phyloP scores from a whole-genome alignment of 805 yeast species.

The Saccharomycopsis synnaedendra region DNA sequence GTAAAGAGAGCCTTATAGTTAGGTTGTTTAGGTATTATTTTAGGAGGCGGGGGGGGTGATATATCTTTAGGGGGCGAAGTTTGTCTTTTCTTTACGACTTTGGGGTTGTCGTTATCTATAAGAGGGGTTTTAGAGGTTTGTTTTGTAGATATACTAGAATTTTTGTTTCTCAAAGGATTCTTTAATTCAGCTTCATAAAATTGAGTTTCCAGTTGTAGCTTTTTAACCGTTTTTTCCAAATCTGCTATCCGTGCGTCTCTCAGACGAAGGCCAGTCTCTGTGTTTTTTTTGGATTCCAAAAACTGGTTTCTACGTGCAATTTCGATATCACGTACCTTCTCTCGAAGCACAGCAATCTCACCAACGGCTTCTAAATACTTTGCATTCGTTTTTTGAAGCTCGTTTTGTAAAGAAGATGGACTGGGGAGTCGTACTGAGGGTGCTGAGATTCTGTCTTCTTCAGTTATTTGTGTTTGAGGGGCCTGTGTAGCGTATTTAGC shows the following conservation, averaged over 20 bases:
- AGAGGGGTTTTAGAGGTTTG: neutral
- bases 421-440: neutral
- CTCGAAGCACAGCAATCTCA: conserved; percentile 68
- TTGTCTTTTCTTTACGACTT: conserved; percentile 9
- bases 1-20: conserved; percentile 30
- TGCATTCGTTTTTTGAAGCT: conserved; percentile 20
- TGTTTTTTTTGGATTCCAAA: conserved; percentile 18
- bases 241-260: conserved; percentile 27
- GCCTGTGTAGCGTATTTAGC: conserved; percentile 24
- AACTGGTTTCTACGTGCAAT: conserved; percentile 29
- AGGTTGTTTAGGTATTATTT: conserved; percentile 15
- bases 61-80: conserved; percentile 6
- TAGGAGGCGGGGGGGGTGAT: neutral
- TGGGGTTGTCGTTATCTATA: neutral
- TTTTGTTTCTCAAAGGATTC: conserved; percentile 17
- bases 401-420: neutral
- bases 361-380: conserved; percentile 53
- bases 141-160: no score
- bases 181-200: conserved; percentile 40
- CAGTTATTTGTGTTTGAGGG: conserved; percentile 2
- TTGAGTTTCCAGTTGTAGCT: conserved; percentile 42
- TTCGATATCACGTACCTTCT: conserved; percentile 42
- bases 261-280: conserved; percentile 19
- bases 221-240: conserved; percentile 30
- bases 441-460: no score